Evolutionary conservation across 179 eudicot species (phyloP), one percentile per base, ranked within the genome.

Genomic region (Amaranthus tricolor): DNA sequence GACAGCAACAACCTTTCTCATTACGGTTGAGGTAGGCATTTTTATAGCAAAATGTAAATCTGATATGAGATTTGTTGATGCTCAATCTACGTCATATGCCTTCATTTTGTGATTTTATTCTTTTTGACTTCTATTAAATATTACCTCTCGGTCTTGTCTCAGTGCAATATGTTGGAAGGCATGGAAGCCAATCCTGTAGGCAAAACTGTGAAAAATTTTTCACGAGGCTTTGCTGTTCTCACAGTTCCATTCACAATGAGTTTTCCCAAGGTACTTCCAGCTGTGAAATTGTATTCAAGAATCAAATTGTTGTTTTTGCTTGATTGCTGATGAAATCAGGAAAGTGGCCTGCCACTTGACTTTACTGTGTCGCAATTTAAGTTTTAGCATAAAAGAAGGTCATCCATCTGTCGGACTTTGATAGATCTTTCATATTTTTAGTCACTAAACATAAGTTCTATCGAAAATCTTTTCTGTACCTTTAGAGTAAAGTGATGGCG

Each of bases 1-100:
- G 98, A 86, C 93, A 24, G 89, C 93, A 72, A 50, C 88, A 71
- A 57, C 95, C 74, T 93, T 91, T 80, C 86, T 87, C 91, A 77
- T 91, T 71, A 89, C 87, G 6, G 91, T 86, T 49, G 96, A 93
- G 96, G 98, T 93, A 47, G 68, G 76, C 24, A 49, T 47, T 60
- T 55, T 66, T 64, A 16, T 4, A 24, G 31, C 0, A 24, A 24
- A 20, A 10, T 19, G 55, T 66, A n/a, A 40, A 48, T 65, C 14
- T 48, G 31, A 66, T 24, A 43, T 16, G 11, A 15, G 55, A 48
- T 53, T 47, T 65, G 31, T 13, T 47, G 31, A 17, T 66, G 16
- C 55, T 48, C 16, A 16, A 24, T 6, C 61, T 66, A 31, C 0
- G 7, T 62, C 40, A 20, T 13, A 13, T 15, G 47, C 16, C 64